Base-by-base conservation (phyloP, 192 early-diverging fungal genomes). In the Coemansia sp. region DNA sequence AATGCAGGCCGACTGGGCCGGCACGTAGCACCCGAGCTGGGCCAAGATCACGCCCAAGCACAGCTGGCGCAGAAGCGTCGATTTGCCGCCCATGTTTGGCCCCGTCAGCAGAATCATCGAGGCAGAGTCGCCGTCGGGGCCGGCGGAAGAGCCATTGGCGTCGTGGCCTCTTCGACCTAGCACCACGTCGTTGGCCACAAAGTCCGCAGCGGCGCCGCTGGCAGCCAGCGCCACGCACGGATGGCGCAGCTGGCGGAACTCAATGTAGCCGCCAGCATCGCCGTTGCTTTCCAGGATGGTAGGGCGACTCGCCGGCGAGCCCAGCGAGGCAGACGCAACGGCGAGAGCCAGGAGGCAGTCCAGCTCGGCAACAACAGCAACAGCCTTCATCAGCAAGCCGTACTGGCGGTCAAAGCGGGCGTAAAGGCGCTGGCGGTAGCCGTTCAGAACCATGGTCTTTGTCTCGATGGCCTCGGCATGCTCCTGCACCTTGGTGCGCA, bases 81-180 rank as follows among this genome's bases (percentile, higher is more conserved):
- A 92, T 82, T 99, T 99, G 50, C 97, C 97, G 63, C 95, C 97
- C 92, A 98, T 98, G 68, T 99, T 99, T n/a, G 97, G 95, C 18
- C 97, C 97, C 0, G 97, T 98, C 42, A 99, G 70, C 8, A 99
- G 77, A 9, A 98, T 86, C 70, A 98, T 85, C 13, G 68, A 60
- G 26, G 75, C 68, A 0, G 55, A 31, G n/a, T 74, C 80, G 21
- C 40, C 59, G 7, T 64, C 74, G 4, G 64, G 53, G 1, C 83
- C 82, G 8, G 10, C 36, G 15, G 25, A 23, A n/a, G n/a, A n/a
- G n/a, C n/a, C n/a, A n/a, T n/a, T 10, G 10, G 21, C 39, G 3
- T 35, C 30, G 19, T 40, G 21, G 10, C 21, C n/a, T 15, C 43
- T 36, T 26, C 69, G 58, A 5, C 93, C 93, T 1, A 99, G 80